phyloP scores from a whole-genome alignment of 2,329 filamentous ascomycete genomes.

The Colletotrichum trifolii region DNA sequence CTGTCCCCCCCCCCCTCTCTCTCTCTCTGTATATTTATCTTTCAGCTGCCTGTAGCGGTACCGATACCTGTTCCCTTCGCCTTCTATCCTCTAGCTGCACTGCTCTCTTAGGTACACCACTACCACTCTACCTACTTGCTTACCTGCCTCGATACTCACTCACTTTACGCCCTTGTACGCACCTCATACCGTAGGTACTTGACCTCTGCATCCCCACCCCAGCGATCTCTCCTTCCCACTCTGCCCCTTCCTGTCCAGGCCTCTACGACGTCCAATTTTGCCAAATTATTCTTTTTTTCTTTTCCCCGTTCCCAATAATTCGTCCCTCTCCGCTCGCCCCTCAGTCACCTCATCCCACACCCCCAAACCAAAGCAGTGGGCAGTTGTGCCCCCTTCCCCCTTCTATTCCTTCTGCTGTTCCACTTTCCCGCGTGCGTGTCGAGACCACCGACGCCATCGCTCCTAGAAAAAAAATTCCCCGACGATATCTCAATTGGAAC shows the following conservation, averaged over 20 bases:
- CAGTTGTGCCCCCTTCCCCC: conserved; percentile 3
- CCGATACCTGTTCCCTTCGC: not conserved
- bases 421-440: conserved; percentile 31
- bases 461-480: conserved; percentile 32
- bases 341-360: conserved; percentile 5
- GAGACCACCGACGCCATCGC: conserved; percentile 32
- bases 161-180: too few relatives aligned
- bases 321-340: not conserved
- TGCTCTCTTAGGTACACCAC: not conserved
- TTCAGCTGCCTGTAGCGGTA: not conserved
- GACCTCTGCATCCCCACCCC: too few relatives aligned
- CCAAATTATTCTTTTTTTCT: conserved; percentile 9
- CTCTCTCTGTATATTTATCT: not conserved
- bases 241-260: not conserved
- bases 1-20: conserved; percentile 2
- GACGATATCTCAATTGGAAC: conserved; percentile 34
- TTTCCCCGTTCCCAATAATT: not conserved
- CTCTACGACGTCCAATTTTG: conserved; percentile 4
- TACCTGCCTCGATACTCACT: not conserved
- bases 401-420: conserved; percentile 26
- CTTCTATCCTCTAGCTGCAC: not conserved
- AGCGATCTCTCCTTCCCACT: not conserved
- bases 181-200: too few relatives aligned
- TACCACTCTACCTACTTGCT: not conserved
- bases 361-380: too few relatives aligned